These are phyloP conservation scores for Eutypella sp. DNA, from an alignment of 2,329 filamentous ascomycete species.

Conservation along the genomic window DNA sequence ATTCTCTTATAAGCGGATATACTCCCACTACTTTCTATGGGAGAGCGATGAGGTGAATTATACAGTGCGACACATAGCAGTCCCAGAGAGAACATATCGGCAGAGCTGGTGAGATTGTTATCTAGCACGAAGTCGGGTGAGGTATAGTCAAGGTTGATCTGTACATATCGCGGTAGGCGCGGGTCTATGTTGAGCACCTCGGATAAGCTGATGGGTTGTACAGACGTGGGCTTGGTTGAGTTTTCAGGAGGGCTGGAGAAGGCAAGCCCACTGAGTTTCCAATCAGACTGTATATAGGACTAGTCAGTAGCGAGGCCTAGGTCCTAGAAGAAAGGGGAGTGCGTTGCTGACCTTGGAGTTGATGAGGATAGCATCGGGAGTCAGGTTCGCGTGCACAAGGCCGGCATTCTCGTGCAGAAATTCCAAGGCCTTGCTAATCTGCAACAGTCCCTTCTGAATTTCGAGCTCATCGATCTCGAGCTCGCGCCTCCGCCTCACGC, in stretches of 20 bases:
- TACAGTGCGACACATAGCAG: constrained; percentile 85
- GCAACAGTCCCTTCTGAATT: constrained; percentile 91
- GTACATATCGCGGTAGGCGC: constrained; percentile 73
- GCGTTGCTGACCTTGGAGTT: constrained; percentile 71
- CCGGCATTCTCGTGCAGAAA: constrained; percentile 94
- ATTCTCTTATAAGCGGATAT: constrained; percentile 79
- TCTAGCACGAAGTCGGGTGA: constrained; percentile 95
- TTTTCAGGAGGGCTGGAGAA: constrained; percentile 80
- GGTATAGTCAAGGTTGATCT: constrained; percentile 87
- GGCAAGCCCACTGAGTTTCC: constrained; percentile 94
- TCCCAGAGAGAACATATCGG: constrained; percentile 92
- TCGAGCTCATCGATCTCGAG: constrained; percentile 94
- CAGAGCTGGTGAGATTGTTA: constrained; percentile 74
- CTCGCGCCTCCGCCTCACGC: constrained; percentile 68
- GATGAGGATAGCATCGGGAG: constrained; percentile 86
- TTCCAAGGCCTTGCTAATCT: constrained; percentile 89
- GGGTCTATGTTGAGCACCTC: constrained; percentile 84
- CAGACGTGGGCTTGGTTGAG: constrained; percentile 68
- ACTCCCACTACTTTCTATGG: constrained; percentile 76
- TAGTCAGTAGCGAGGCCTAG: too few species aligned
- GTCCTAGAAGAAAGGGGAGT: too few species aligned
- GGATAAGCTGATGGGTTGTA: constrained; percentile 74
- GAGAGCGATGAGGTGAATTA: constrained; percentile 88
- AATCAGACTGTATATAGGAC: constrained; percentile 65
- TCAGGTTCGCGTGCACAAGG: constrained; percentile 89